These are phyloP conservation scores for Dothideomycetes sp. DNA, from an alignment of 2,329 filamentous ascomycete species.

Conservation along the genomic window DNA sequence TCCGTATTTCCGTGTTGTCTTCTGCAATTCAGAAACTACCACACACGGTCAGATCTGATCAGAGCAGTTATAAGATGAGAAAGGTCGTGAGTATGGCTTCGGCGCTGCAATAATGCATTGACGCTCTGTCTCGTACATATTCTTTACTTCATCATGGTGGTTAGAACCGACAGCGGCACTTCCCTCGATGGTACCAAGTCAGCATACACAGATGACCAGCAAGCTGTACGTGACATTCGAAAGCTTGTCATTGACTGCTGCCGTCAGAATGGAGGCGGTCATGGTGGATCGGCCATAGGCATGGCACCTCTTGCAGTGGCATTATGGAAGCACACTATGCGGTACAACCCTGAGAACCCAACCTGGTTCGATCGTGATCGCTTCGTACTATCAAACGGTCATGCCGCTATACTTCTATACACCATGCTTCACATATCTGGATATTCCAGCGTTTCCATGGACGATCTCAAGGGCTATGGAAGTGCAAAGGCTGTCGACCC, in stretches of 20 bases:
- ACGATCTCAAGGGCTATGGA: constrained; percentile 47
- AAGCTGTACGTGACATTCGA: constrained; percentile 2
- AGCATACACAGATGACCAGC: no score
- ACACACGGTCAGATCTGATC: no score
- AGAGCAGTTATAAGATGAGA: no score
- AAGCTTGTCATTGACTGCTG: constrained; percentile 12
- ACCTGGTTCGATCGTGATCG: constrained; percentile 33
- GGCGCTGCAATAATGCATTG: no score
- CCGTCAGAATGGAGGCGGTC: constrained; percentile 19
- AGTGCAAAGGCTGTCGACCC: constrained; percentile 19
- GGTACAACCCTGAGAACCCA: constrained; percentile 27
- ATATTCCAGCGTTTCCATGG: constrained; percentile 44
- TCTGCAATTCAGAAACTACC: no score
- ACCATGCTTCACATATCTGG: constrained; percentile 42
- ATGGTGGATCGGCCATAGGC: constrained; percentile 24
- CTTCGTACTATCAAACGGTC: constrained; percentile 33
- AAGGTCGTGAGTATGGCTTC: no score
- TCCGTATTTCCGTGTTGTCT: no score
- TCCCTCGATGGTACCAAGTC: no score
- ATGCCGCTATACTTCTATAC: constrained; percentile 37
- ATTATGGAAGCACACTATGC: constrained; percentile 33
- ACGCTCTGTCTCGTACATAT: no score
- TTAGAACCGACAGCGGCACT: no score
- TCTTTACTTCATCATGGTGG: no score
- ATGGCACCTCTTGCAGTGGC: constrained; percentile 35